Conservation (phyloP, 495 filamentous ascomycete species). For the Neurospora sp. region DNA sequence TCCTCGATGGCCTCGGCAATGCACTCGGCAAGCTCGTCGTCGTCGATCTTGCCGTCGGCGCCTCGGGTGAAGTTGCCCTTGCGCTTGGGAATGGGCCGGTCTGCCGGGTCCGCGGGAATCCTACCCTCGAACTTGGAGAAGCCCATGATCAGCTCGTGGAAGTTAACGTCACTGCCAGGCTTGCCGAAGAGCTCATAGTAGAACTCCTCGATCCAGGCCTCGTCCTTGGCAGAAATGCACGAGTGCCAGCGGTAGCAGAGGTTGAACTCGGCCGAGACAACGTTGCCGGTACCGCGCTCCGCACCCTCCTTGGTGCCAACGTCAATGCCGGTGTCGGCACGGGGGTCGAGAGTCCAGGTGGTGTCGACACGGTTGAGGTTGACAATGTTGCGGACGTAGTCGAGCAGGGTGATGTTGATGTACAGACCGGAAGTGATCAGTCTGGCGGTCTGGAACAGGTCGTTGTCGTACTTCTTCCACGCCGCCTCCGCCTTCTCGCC, state of each 20-base stretch:
- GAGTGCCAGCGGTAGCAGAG: constrained; percentile 71
- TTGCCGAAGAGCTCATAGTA: constrained; percentile 57
- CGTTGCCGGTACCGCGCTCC: constrained; percentile 55
- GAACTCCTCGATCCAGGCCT: constrained; percentile 61
- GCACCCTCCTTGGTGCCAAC: constrained; percentile 45
- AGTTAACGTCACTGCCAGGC: constrained; percentile 37
- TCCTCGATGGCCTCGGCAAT: constrained; percentile 58
- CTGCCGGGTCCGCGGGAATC: constrained; percentile 50
- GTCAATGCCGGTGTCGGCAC: constrained; percentile 47
- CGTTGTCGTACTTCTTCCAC: constrained; percentile 67
- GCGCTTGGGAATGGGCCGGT: constrained; percentile 56
- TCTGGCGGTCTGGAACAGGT: constrained; percentile 74
- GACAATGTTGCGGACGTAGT: constrained; percentile 78
- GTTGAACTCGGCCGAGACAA: constrained; percentile 66
- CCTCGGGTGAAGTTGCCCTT: constrained; percentile 20
- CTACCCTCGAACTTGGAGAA: constrained; percentile 49
- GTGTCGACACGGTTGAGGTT: constrained; percentile 68
- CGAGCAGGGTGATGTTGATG: constrained; percentile 73
- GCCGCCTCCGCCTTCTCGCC: constrained; percentile 46
- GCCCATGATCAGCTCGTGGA: constrained; percentile 48
- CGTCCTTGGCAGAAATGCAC: constrained; percentile 61
- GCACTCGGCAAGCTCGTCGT: constrained; percentile 60
- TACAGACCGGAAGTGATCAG: constrained; percentile 74
- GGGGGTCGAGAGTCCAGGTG: constrained; percentile 72
- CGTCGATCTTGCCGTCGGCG: constrained; percentile 44